phyloP scores from a whole-genome alignment of 1,139 yeast genomes.

The Nakaseomyces bracarensis region DNA sequence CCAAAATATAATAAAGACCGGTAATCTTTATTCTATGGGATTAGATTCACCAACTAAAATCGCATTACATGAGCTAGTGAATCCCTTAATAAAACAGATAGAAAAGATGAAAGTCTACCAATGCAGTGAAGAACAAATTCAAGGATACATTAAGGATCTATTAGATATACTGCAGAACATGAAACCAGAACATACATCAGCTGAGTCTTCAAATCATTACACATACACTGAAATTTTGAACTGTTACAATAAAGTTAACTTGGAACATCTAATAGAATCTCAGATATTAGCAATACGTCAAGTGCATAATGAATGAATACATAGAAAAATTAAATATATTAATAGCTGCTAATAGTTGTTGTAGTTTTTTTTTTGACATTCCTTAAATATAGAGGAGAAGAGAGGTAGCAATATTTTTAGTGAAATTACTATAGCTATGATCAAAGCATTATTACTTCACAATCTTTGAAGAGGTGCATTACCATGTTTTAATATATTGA shows the following conservation, averaged over 20 bases:
- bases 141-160: background rate
- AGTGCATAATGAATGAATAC: background rate
- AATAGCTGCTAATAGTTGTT: no score
- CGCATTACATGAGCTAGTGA: background rate
- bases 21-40: conserved; percentile 2
- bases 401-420: no score
- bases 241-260: background rate
- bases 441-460: no score
- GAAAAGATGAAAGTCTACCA: background rate
- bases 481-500: no score
- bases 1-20: background rate
- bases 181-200: background rate
- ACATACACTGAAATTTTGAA: background rate
- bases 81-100: background rate
- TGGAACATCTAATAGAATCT: background rate
- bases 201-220: background rate
- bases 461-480: no score
- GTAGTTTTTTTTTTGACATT: no score
- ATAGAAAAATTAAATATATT: no score
- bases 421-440: no score
- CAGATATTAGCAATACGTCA: background rate
- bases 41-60: background rate
- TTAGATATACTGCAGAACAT: background rate
- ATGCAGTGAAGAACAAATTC: background rate
- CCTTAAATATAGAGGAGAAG: no score